A percentile compares a stretch with the other conserved stretches of the same genome.
These are phyloP conservation scores for Solioccasus polychromus DNA, from an alignment of 768 basidiomycete species.

Conservation along the genomic window DNA sequence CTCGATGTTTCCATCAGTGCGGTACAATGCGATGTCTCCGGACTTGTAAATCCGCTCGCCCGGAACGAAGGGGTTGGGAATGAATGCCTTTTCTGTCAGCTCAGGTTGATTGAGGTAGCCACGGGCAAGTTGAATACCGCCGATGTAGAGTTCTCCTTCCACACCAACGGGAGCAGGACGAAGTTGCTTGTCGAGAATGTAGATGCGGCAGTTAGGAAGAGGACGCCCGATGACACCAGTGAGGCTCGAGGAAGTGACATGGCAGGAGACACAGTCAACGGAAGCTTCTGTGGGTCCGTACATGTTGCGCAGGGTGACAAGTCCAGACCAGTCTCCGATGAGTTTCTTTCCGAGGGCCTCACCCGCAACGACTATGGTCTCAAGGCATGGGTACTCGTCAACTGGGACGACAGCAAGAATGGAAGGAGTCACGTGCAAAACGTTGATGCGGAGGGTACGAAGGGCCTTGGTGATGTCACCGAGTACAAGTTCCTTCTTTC, in stretches of 20 bases:
- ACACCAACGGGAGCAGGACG: constrained; percentile 29
- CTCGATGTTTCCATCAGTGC: constrained; percentile 27
- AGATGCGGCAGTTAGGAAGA: constrained; percentile 29
- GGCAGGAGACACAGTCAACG: constrained; percentile 28
- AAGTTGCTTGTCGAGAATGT: constrained; percentile 27
- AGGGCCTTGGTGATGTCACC: constrained; percentile 29
- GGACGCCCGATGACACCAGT: constrained; percentile 30
- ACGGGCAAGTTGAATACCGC: constrained; percentile 20
- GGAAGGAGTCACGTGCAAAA: constrained; percentile 31
- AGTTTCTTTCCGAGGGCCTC: constrained; percentile 23
- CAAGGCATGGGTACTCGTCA: constrained; percentile 25
- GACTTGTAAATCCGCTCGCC: constrained; percentile 31
- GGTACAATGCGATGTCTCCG: constrained; percentile 30
- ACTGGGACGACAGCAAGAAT: constrained; percentile 27
- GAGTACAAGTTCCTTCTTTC: constrained; percentile 28
- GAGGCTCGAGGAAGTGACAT: constrained; percentile 18
- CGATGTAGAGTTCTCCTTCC: constrained; percentile 23
- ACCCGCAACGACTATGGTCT: constrained; percentile 27
- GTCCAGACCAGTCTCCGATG: constrained; percentile 24
- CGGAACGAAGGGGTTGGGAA: constrained; percentile 28
- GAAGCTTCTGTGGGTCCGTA: constrained; percentile 35
- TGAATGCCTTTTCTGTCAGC: constrained; percentile 27
- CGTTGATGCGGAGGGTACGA: constrained; percentile 22
- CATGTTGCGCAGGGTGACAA: constrained; percentile 30
- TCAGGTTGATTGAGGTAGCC: constrained; percentile 26